Evolutionary conservation across 257 asterid genomes (phyloP).

Genomic region (Nicotiana tabacum): DNA sequence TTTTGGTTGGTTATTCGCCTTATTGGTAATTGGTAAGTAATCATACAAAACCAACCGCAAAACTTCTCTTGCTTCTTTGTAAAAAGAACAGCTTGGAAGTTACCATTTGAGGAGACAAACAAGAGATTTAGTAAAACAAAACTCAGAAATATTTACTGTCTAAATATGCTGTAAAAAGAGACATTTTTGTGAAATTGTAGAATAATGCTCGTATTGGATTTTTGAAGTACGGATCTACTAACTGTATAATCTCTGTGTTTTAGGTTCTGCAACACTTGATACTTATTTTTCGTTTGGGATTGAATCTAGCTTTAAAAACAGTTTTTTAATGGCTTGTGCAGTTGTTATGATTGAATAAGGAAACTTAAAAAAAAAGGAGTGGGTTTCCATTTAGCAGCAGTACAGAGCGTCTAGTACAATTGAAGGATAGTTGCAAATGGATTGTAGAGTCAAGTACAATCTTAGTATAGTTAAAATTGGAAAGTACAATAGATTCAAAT

Average conservation of each 20-base stretch:
- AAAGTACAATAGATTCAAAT: not conserved
- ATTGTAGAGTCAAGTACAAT: not conserved
- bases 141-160: not conserved
- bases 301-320: too few species aligned
- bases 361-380: not conserved
- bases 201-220: not conserved
- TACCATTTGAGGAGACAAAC: not conserved
- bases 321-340: not conserved
- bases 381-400: not conserved
- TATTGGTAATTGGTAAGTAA: too few species aligned
- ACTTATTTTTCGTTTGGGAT: not conserved
- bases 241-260: not conserved
- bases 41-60: not conserved
- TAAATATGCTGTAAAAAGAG: too few species aligned
- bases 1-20: too few species aligned
- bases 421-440: not conserved
- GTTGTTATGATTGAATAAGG: not conserved
- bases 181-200: not conserved
- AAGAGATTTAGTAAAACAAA: not conserved
- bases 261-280: not conserved
- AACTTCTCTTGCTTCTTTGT: too few species aligned
- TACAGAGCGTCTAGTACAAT: constrained; percentile 5
- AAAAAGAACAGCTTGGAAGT: too few species aligned
- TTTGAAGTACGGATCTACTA: not conserved
- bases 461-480: not conserved